phyloP scores from a whole-genome alignment of 371 early-diverging fungal genomes.

The Rhizomucor miehei region DNA sequence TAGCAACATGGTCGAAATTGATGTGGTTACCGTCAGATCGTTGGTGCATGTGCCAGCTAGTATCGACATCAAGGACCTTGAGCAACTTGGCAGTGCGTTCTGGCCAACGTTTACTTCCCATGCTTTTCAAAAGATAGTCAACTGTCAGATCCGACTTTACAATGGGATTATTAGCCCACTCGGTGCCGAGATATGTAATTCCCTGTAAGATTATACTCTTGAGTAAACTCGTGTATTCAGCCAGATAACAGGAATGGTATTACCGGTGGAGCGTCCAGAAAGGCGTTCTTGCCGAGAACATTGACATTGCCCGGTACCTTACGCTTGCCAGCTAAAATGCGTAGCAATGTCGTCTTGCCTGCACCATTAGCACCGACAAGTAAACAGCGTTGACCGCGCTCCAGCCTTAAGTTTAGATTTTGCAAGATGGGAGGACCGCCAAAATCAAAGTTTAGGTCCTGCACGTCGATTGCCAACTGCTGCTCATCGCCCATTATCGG shows the following conservation, averaged over 20 bases:
- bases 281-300: conserved; percentile 65
- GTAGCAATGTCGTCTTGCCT: conserved; percentile 65
- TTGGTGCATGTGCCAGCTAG: conserved; percentile 72
- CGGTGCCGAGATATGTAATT: conserved; percentile 79
- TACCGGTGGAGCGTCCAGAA: conserved; percentile 55
- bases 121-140: conserved; percentile 61
- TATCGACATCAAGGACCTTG: conserved; percentile 69
- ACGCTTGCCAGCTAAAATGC: conserved; percentile 70
- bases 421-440: conserved; percentile 60
- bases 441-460: conserved; percentile 55
- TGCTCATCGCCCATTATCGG: neutral
- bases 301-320: conserved; percentile 53
- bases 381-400: conserved; percentile 59
- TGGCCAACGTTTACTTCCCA: conserved; percentile 63
- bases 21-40: conserved; percentile 49
- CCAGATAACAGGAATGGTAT: neutral
- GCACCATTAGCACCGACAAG: conserved; percentile 67
- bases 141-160: conserved; percentile 66
- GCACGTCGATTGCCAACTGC: conserved; percentile 21
- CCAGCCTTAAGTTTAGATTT: conserved; percentile 48
- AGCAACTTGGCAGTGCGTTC: conserved; percentile 62
- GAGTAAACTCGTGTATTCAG: neutral
- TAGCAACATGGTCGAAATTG: too few relatives aligned
- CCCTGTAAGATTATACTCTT: conserved; percentile 31
- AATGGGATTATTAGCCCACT: conserved; percentile 68